Evolutionary conservation across 2,329 filamentous ascomycete genomes (phyloP).

Genomic region (Elsinoe arachidis): DNA sequence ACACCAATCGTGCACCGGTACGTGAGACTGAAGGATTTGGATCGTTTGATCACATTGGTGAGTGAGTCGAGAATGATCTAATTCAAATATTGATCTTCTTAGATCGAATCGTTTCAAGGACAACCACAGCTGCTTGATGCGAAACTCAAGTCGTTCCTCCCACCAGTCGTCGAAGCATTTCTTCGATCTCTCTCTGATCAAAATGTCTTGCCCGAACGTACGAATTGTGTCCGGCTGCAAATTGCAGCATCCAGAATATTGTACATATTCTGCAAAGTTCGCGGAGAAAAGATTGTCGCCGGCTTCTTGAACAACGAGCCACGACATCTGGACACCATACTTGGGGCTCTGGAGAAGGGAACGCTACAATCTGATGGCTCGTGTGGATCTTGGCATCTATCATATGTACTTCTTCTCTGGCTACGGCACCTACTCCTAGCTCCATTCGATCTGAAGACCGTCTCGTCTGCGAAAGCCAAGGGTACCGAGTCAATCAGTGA

Average conservation of each 20-base stretch:
- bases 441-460: slow-evolving; percentile 81
- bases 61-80: slow-evolving; percentile 6
- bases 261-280: slow-evolving; percentile 88
- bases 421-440: slow-evolving; percentile 49
- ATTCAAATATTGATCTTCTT: background rate
- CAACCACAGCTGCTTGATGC: slow-evolving; percentile 88
- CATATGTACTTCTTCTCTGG: slow-evolving; percentile 83
- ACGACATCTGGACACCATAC: slow-evolving; percentile 69
- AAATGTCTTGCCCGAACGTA: slow-evolving; percentile 10
- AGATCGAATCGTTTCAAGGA: slow-evolving; percentile 86
- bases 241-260: slow-evolving; percentile 69
- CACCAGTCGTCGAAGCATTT: slow-evolving; percentile 66
- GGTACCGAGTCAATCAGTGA: slow-evolving; percentile 43
- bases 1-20: slow-evolving; percentile 25
- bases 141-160: slow-evolving; percentile 66
- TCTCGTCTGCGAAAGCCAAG: slow-evolving; percentile 48
- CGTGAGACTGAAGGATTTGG: slow-evolving; percentile 33
- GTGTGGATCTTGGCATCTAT: slow-evolving; percentile 62
- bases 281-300: slow-evolving; percentile 85
- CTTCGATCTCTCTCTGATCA: slow-evolving; percentile 51
- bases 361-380: slow-evolving; percentile 18
- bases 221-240: slow-evolving; percentile 37
- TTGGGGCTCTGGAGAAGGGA: slow-evolving; percentile 59
- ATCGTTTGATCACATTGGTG: slow-evolving; percentile 31
- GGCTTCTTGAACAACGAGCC: slow-evolving; percentile 88